Conservation (phyloP, 768 basidiomycete genomes). For the Phlebiopsis flavidoalba region DNA sequence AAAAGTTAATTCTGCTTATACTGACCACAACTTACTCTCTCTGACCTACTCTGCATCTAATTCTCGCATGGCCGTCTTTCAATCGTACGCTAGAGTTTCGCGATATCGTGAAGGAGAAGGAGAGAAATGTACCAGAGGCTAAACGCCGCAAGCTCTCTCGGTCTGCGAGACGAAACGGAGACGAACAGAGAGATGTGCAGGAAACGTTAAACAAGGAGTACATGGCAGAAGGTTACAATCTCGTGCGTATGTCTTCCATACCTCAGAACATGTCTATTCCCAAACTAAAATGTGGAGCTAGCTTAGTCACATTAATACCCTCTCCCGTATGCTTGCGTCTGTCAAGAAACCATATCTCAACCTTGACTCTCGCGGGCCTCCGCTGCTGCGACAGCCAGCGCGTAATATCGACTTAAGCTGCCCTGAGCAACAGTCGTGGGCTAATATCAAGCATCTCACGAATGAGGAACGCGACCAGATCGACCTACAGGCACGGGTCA, state of each 20-base stretch:
- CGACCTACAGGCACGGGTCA: slow-evolving; percentile 85
- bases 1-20: not conserved
- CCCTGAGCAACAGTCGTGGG: slow-evolving; percentile 50
- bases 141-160: slow-evolving; percentile 47
- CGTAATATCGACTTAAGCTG: slow-evolving; percentile 50
- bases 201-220: slow-evolving; percentile 56
- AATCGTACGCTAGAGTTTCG: slow-evolving; percentile 64
- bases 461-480: slow-evolving; percentile 96
- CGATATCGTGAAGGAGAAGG: slow-evolving; percentile 43
- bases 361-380: slow-evolving; percentile 54
- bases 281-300: slow-evolving; percentile 22
- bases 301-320: slow-evolving; percentile 69
- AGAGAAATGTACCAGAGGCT: slow-evolving; percentile 33
- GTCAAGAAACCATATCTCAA: slow-evolving; percentile 88
- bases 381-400: slow-evolving; percentile 44
- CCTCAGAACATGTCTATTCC: slow-evolving; percentile 13
- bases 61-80: slow-evolving; percentile 45
- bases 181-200: slow-evolving; percentile 33
- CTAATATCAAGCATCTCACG: slow-evolving; percentile 62
- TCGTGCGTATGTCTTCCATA: slow-evolving; percentile 39
- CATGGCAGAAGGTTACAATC: slow-evolving; percentile 67
- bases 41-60: not conserved
- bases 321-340: slow-evolving; percentile 65
- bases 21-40: not conserved
- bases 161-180: slow-evolving; percentile 23